Conservation (phyloP, 2,329 filamentous ascomycete genomes). For the Xylariaceae sp. region DNA sequence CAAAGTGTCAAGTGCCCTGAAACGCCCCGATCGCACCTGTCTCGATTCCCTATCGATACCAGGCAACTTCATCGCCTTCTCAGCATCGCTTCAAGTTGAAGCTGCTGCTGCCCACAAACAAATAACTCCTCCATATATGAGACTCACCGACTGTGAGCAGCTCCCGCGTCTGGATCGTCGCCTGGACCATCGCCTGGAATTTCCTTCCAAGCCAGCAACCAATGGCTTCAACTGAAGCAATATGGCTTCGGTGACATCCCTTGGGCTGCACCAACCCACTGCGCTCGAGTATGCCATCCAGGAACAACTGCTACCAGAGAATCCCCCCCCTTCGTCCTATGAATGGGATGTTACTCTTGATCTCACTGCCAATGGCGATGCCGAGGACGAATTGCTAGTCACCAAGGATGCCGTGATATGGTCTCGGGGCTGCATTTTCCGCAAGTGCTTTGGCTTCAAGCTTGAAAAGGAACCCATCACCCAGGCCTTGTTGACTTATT, state of each 20-base stretch:
- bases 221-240: constrained; percentile 26
- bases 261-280: constrained; percentile 85
- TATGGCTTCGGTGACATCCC: constrained; percentile 88
- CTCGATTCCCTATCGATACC: background rate
- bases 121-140: background rate
- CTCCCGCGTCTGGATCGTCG: background rate
- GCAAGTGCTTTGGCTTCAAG: constrained; percentile 80
- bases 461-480: constrained; percentile 79
- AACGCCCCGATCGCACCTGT: background rate
- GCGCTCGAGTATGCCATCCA: constrained; percentile 78
- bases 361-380: constrained; percentile 35
- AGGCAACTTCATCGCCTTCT: background rate
- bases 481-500: constrained; percentile 83
- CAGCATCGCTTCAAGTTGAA: constrained; percentile 1
- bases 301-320: constrained; percentile 68
- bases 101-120: background rate
- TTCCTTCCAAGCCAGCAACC: constrained; percentile 3
- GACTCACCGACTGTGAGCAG: background rate
- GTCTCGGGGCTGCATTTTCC: constrained; percentile 80
- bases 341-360: constrained; percentile 64
- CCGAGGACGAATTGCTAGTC: constrained; percentile 75
- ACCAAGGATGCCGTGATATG: constrained; percentile 77
- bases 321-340: constrained; percentile 65
- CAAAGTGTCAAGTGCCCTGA: too few species aligned
- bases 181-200: too few species aligned